These are phyloP conservation scores for Avena insularis DNA, from an alignment of 176 grass and related monocot species.

Conservation along the genomic window DNA sequence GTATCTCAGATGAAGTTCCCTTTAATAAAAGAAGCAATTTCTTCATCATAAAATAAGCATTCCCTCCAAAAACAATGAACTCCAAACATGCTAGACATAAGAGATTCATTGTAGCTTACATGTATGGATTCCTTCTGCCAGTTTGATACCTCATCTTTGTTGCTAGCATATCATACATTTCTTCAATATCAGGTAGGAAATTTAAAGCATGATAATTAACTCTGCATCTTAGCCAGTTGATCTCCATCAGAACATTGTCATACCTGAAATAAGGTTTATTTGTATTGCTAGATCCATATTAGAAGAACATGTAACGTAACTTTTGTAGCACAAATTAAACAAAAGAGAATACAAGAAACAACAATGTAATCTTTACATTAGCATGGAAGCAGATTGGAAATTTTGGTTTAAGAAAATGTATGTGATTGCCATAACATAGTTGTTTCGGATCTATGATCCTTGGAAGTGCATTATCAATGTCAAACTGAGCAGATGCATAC, in stretches of 20 bases:
- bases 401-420: slow-evolving; percentile 1
- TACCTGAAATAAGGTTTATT: slow-evolving; percentile 55
- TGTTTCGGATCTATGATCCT: slow-evolving; percentile 58
- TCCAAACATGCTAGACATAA: no score
- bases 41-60: no score
- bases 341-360: neutral
- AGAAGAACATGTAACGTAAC: neutral
- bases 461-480: slow-evolving; percentile 81
- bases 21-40: no score
- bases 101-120: no score
- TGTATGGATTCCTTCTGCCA: slow-evolving; percentile 52
- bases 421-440: neutral
- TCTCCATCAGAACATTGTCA: slow-evolving; percentile 79
- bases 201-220: slow-evolving; percentile 81
- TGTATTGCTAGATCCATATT: neutral
- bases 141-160: slow-evolving; percentile 73
- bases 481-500: slow-evolving; percentile 76
- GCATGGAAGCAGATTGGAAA: slow-evolving; percentile 9
- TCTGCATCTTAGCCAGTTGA: slow-evolving; percentile 78
- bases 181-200: slow-evolving; percentile 81
- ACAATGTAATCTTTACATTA: neutral
- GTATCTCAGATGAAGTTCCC: no score
- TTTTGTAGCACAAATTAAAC: neutral
- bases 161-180: slow-evolving; percentile 77
- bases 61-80: no score